Base-by-base conservation (phyloP, 495 filamentous ascomycete species). In the Penicillium arizonense region DNA sequence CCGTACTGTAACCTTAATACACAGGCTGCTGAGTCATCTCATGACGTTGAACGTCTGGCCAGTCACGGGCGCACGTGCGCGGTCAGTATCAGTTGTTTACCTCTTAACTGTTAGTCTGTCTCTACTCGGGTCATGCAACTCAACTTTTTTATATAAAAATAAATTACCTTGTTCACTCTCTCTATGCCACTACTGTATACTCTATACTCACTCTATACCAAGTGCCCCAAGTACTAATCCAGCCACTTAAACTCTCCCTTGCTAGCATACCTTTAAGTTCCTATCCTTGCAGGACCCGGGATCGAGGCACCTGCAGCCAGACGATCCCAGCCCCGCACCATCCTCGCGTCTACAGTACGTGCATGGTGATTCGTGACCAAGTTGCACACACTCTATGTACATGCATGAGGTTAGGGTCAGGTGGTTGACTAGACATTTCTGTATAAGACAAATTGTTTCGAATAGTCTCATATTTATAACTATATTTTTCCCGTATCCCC, bases 11-110 rank as follows among this genome's bases (percentile, higher is more conserved):
- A 42, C 9, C 7, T 0, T 1, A 5, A 35, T 50, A 50, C 39
- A 35, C 1, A 4, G 13, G 2, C 14, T 20, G n/a, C 24, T 50
- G 44, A 46, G 30, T 46, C 47, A 50, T 36, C 24, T 2, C 7
- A 10, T 39, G 46, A 48, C 46, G 46, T 48, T 43, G 3, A n/a
- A 38, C 23, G 35, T 50, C 5, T 33, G 40, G 11, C 50, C 50
- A 52, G 42, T 52, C 50, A 32, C 34, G 18, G 23, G 32, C 42
- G 50, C 50, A 52, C 50, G 50, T 52, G 50, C 40, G 47, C 47
- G 11, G 12, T 8, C 12, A 13, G 20, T 5, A 3, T 24, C 11
- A 21, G n/a, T 20, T 16, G n/a, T 6, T 38, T 20, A 11, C 8
- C 18, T 18, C 18, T 18, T 18, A 18, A 18, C 18, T 18, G 18